Base-by-base conservation (phyloP, 371 early-diverging fungal genomes). In the Nosema bombycis region DNA sequence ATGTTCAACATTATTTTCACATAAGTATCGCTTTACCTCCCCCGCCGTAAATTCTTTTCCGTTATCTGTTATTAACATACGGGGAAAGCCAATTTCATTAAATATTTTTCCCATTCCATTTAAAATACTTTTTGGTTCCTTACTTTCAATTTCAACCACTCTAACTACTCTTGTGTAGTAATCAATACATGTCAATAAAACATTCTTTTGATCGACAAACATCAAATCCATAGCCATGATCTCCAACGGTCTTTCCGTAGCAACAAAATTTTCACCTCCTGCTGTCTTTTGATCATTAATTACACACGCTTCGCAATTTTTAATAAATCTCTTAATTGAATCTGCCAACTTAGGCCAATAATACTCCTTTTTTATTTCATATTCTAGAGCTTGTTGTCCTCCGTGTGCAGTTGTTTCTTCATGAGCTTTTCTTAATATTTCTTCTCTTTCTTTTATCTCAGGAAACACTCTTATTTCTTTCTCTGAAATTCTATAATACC, bases 221-320 rank as follows among this genome's bases (percentile, higher is more conserved):
- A n/a, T n/a, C 2, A 28, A 12, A 36, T 60, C 67, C 12, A 56
- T 15, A 29, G 75, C 57, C 3, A 28, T 24, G 10, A 14, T 38
- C 21, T 57, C n/a, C 2, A 36, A 10, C 73, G 73, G 36, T 55
- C 12, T 73, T 46, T 15, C 56, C 12, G 24, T 23, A 10, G 21
- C 38, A 32, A 69, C 32, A 2, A n/a, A 23, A 23, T 56, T 60
- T 23, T 15, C n/a, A 37, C 23, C 26, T 65, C 28, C 30, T n/a
- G n/a, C 54, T 56, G 24, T 70, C 28, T 73, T 77, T 66, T 26
- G 12, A 30, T 54, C 23, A 30, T 62, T 60, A 28, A 34, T 73
- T 28, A n/a, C 15, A 64, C 72, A 65, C 36, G n/a, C 65, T 73
- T 78, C 72, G 58, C 73, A 70, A 23, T 46, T 57, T 58, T 75